A percentile compares a stretch with the other conserved stretches of the same genome.
These are phyloP conservation scores for Meredithiella fracta DNA, from an alignment of 2,329 filamentous ascomycete species.

Conservation along the genomic window DNA sequence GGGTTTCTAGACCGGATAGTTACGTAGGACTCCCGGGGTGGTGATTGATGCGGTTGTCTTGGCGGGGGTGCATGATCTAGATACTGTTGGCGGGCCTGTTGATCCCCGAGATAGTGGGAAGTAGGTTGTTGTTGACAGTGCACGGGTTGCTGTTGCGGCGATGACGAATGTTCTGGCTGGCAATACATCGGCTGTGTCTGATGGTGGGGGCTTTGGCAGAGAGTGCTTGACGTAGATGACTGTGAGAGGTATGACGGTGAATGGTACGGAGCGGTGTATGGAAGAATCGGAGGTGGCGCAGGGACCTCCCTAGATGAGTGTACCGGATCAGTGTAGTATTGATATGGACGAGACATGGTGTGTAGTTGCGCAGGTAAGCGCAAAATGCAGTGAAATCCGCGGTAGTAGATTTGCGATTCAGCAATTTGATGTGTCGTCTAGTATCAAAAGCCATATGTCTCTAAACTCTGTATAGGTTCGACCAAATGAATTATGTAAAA, in stretches of 20 bases:
- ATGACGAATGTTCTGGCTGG: too few relatives aligned
- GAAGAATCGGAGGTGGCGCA: background rate
- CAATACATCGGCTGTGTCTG: too few relatives aligned
- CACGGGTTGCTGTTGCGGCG: background rate
- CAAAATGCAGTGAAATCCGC: too few relatives aligned
- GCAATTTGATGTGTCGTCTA: too few relatives aligned
- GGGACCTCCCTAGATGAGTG: background rate
- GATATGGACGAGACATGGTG: constrained; percentile 1
- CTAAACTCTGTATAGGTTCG: too few relatives aligned
- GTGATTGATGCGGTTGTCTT: background rate
- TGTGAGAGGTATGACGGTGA: background rate
- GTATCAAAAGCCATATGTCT: too few relatives aligned
- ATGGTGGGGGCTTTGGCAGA: background rate
- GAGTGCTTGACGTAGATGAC: background rate
- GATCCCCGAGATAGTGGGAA: background rate
- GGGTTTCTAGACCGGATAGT: constrained; percentile 35
- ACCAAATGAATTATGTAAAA: too few relatives aligned
- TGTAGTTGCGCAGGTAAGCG: background rate
- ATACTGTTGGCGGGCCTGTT: background rate
- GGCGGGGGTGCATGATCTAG: background rate
- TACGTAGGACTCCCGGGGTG: constrained; percentile 27
- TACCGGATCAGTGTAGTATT: background rate
- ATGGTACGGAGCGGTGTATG: background rate
- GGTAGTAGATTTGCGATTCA: too few relatives aligned
- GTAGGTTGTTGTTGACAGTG: background rate